Base-by-base conservation (phyloP, 2,329 filamentous ascomycete genomes). In the Scedosporium apiospermum region DNA sequence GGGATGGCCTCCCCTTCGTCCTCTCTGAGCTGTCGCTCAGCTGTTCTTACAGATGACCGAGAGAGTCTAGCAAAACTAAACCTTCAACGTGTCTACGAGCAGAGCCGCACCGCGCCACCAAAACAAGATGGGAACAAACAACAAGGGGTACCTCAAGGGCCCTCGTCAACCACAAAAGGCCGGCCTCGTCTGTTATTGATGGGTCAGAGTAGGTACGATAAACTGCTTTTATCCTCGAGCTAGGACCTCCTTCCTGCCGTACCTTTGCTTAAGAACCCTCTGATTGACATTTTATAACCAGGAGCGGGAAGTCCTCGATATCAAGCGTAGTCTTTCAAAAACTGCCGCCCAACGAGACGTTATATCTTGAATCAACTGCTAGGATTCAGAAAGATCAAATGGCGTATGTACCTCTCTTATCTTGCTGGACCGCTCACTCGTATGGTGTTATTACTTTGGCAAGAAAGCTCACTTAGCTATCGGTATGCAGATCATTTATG, bases 301-400 rank as follows among this genome's bases (percentile, higher is more conserved):
- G 95, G 78, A 97, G 93, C 72, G 95, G 95, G 65, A 99, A 99
- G 74, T 98, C 95, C 0, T 99, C 95, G 5, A 98, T 99, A 72
- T 95, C 93, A 27, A 98, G 92, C 71, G 96, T 99, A 58, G 93
- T 99, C n/a, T 98, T 99, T 71, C 93, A 98, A 76, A 99, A 99
- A 74, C 87, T 98, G 71, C 91, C 93, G 3, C 93, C 95, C 2
- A 96, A 90, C 68, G 96, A 99, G 77, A 98, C 95, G 0, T 78
- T 99, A 16, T 99, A 96, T 70, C 83, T 99, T 18, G 95, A 98
- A 74, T 96, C 95, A 0, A 99, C 95, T 3, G 93, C 92, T 9
- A 85, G 90, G 38, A 96, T 98, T 66, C 92, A 96, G 71, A 96
- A 96, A 72, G 92, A 97, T 68, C 91, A 90, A 3, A 93, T 98